Percentiles rank a stretch among this genome's conserved stretches.
These are phyloP conservation scores for Phytophthora pini DNA, from an alignment of 352 stramenopile genomes.

Conservation along the genomic window DNA sequence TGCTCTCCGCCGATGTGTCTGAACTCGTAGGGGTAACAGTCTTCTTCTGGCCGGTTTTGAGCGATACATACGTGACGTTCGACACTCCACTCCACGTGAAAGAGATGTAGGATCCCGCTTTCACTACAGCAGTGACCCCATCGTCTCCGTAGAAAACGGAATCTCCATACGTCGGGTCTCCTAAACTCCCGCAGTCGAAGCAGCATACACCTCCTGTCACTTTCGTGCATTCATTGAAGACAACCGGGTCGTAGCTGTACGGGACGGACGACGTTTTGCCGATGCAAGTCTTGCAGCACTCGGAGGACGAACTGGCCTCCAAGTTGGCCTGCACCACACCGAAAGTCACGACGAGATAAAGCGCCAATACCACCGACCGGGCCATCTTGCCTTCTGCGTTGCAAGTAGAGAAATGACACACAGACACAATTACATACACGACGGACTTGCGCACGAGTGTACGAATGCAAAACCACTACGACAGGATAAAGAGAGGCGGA, in stretches of 20 bases:
- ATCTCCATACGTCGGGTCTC: slow-evolving; percentile 37
- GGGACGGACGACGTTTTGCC: slow-evolving; percentile 55
- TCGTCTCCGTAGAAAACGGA: slow-evolving; percentile 44
- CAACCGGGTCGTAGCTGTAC: slow-evolving; percentile 77
- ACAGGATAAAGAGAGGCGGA: slow-evolving; percentile 33
- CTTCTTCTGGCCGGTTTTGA: slow-evolving; percentile 75
- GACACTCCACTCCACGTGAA: slow-evolving; percentile 54
- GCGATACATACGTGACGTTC: slow-evolving; percentile 71
- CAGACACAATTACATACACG: slow-evolving; percentile 8
- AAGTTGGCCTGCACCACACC: slow-evolving; percentile 12
- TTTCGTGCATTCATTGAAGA: slow-evolving; percentile 60
- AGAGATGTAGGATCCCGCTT: slow-evolving; percentile 54
- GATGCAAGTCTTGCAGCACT: slow-evolving; percentile 74
- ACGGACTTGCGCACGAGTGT: slow-evolving; percentile 14
- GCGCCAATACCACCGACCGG: slow-evolving; percentile 4
- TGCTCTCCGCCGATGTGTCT: slow-evolving; percentile 39
- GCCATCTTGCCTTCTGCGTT: slow-evolving; percentile 10
- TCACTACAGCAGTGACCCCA: slow-evolving; percentile 60
- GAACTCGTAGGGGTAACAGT: slow-evolving; percentile 53
- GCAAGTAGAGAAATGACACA: slow-evolving; percentile 27
- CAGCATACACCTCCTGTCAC: slow-evolving; percentile 65
- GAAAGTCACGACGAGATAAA: slow-evolving; percentile 8
- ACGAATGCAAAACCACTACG: slow-evolving; percentile 21
- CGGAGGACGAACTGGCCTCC: slow-evolving; percentile 21
- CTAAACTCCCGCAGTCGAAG: slow-evolving; percentile 66